phyloP scores from a whole-genome alignment of 345 rosid species.

The Draba incana region DNA sequence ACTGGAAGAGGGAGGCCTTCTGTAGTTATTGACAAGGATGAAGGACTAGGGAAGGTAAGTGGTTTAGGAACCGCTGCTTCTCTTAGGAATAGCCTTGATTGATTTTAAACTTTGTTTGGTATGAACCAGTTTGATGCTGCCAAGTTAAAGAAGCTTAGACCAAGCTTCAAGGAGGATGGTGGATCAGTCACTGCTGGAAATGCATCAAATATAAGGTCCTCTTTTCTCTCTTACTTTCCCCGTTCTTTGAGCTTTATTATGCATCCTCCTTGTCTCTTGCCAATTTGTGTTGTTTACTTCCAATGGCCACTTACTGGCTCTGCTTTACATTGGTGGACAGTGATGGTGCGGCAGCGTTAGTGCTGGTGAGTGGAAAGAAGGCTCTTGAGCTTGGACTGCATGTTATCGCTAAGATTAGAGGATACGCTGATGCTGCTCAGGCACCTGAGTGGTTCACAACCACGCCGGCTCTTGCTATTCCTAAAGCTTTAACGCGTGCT shows the following conservation, averaged over 20 bases:
- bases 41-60: slow-evolving; percentile 78
- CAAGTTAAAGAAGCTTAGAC: slow-evolving; percentile 81
- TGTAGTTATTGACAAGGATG: slow-evolving; percentile 71
- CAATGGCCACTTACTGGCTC: background rate
- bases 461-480: slow-evolving; percentile 88
- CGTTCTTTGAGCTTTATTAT: background rate
- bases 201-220: slow-evolving; percentile 93
- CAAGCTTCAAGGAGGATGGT: slow-evolving; percentile 83
- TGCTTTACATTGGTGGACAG: slow-evolving; percentile 47
- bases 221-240: slow-evolving; percentile 10
- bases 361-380: slow-evolving; percentile 88
- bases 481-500: slow-evolving; percentile 85
- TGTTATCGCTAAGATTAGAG: slow-evolving; percentile 80
- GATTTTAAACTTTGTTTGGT: slow-evolving; percentile 11
- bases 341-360: slow-evolving; percentile 98
- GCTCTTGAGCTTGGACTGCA: slow-evolving; percentile 75
- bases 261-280: slow-evolving; percentile 7
- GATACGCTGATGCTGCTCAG: slow-evolving; percentile 98
- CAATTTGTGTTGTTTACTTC: slow-evolving; percentile 9
- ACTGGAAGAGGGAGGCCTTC: slow-evolving; percentile 78
- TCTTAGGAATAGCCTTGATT: slow-evolving; percentile 2
- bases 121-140: slow-evolving; percentile 70
- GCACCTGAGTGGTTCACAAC: slow-evolving; percentile 92
- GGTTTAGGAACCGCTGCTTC: background rate
- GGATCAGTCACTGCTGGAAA: slow-evolving; percentile 97